Base-by-base conservation (phyloP, 139 green algal genomes). In the Nannochloris sp. region DNA sequence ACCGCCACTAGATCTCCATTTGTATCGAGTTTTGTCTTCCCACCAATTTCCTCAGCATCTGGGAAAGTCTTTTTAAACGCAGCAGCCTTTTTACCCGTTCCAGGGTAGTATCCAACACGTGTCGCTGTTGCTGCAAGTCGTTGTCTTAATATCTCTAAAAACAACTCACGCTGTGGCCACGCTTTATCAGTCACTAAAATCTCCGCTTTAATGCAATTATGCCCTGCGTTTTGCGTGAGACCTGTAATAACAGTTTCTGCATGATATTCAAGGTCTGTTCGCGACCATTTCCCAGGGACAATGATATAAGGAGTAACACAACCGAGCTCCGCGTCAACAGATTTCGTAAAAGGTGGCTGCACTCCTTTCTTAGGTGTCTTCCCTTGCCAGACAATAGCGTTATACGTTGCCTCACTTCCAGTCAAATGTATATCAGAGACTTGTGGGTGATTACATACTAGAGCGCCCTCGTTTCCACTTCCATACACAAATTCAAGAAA, bases 271-370 rank as follows among this genome's bases (percentile, higher is more conserved):
- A 96, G 53, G 62, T 93, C 89, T 0, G 60, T 42, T 10, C 81
- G 29, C 31, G 25, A 81, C 85, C 84, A 88, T 9, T 76, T 53
- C 3, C 79, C 77, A 0, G 89, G 89, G 7, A 87, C 71, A 36
- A 96, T 76, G 58, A 96, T 85, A 76, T 84, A 91, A 3, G 89
- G 89, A 0, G 89, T 95, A 3, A 95, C 77, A 61, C 87, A 91
- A 29, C 88, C 86, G 4, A 96, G 83, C 80, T 96, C 89, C 30
- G 80, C 86, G 4, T 66, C 79, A 9, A 95, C 69, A 12, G 38
- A 25, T 59, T 77, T 77, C 5, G 38, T 33, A 38, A 44, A 54
- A 13, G 56, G 64, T 19, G 71, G 64, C 12, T 35, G 48, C 4
- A 53, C n/a, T 30, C 63, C 37, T 6, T 36, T 4, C 13, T 29